phyloP scores from a whole-genome alignment of 2,329 filamentous ascomycete genomes.

The Dothistroma pini region DNA sequence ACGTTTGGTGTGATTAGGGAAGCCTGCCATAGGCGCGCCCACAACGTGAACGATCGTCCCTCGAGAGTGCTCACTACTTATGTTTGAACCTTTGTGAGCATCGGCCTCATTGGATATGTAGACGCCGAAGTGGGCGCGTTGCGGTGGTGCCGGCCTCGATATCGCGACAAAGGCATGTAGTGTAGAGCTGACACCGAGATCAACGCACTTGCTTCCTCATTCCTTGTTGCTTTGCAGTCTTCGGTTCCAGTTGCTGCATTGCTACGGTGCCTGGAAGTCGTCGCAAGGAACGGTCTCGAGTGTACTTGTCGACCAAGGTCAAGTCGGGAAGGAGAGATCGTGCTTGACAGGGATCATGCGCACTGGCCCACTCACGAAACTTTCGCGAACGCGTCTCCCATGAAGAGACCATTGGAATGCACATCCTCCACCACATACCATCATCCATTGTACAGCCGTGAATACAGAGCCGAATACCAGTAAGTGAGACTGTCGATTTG shows the following conservation, averaged over 20 bases:
- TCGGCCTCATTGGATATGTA: slow-evolving; percentile 3
- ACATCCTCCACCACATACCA: not conserved
- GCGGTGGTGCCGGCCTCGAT: not conserved
- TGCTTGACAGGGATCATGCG: too few relatives aligned
- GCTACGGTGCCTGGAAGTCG: too few relatives aligned
- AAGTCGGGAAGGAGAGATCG: not conserved
- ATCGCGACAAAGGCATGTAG: slow-evolving; percentile 3
- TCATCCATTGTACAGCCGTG: not conserved
- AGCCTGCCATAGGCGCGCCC: slow-evolving; percentile 5
- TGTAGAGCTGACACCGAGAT: not conserved
- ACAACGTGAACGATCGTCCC: slow-evolving; percentile 6
- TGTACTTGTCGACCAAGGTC: not conserved
- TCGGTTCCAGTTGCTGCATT: too few relatives aligned
- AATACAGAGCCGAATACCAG: not conserved
- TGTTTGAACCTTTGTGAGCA: not conserved
- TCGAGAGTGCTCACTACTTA: not conserved
- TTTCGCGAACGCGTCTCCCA: not conserved
- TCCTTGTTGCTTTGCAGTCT: not conserved
- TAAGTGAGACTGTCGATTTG: not conserved
- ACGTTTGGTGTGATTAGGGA: slow-evolving; percentile 2
- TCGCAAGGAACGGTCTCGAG: too few relatives aligned
- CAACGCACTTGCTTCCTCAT: not conserved
- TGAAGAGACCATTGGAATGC: not conserved
- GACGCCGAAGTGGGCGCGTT: slow-evolving; percentile 8
- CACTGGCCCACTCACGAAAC: not conserved